These are phyloP conservation scores for Venturia aucupariae DNA, from an alignment of 2,329 filamentous ascomycete genomes.

Conservation along the genomic window DNA sequence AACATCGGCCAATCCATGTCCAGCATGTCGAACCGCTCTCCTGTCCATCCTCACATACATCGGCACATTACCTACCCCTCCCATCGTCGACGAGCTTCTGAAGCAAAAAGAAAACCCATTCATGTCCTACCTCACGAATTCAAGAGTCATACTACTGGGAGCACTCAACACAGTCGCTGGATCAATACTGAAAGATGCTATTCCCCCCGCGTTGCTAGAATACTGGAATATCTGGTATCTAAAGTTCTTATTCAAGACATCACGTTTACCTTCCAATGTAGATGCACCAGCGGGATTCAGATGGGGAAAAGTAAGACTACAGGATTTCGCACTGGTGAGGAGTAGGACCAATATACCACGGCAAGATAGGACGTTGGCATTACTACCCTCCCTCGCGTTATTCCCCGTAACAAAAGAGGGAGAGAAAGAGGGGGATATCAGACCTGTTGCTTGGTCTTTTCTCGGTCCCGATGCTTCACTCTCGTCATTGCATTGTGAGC, in stretches of 20 bases:
- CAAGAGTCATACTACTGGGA: slow-evolving; percentile 9
- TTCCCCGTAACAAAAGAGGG: slow-evolving; percentile 21
- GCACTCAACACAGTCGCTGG: neutral
- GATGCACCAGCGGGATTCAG: slow-evolving; percentile 39
- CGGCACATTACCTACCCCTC: neutral
- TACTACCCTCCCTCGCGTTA: slow-evolving; percentile 32
- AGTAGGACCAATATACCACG: slow-evolving; percentile 45
- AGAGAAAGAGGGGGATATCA: slow-evolving; percentile 36
- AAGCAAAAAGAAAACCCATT: neutral
- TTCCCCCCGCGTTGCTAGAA: neutral
- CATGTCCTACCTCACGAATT: neutral
- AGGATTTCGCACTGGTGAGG: slow-evolving; percentile 49
- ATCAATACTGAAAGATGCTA: neutral
- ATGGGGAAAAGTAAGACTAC: slow-evolving; percentile 45
- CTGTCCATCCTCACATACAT: slow-evolving; percentile 6
- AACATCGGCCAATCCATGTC: neutral
- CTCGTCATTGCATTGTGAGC: slow-evolving; percentile 52
- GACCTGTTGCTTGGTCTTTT: slow-evolving; percentile 55
- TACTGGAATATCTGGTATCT: slow-evolving; percentile 27
- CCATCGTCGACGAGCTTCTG: neutral
- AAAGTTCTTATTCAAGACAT: slow-evolving; percentile 50
- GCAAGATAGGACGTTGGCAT: slow-evolving; percentile 36
- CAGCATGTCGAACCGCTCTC: slow-evolving; percentile 5
- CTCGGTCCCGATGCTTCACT: slow-evolving; percentile 53
- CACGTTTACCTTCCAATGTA: slow-evolving; percentile 34